Evolutionary conservation across 768 basidiomycete genomes (phyloP), one percentile per base, ranked within the genome.

Genomic region (Suillus luteus): DNA sequence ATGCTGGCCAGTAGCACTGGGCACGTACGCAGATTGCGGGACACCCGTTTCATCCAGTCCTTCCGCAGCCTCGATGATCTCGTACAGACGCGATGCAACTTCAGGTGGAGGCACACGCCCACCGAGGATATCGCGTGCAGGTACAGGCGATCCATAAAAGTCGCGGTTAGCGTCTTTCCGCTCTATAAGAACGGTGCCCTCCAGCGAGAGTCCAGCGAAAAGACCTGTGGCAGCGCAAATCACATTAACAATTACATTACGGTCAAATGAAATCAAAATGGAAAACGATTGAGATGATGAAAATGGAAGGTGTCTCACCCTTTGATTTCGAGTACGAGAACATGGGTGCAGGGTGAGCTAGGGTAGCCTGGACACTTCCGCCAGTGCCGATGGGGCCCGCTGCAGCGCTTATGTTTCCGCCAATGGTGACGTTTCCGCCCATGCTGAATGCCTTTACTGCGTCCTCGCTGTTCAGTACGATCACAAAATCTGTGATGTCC

Each of bases 61-160:
- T 76, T 96, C 95, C 9, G 94, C 94, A 40, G 93, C 91, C 78
- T 99, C 96, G 68, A 99, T 96, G 71, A 98, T 90, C 74, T 99
- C 96, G 76, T 99, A 99, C 67, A 98, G 75, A 67, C 84, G 83
- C 38, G 91, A 92, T 1, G 95, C 95, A 62, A 96, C 93, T 78
- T 99, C 96, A 0, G 97, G 96, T n/a, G 96, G 93, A 5, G 96
- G 97, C 1, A 99, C 96, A 22, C 90, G 89, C 43, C 96, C 96
- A 59, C 91, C 86, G 33, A 99, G 86, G 70, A 99, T 96, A 71
- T 96, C 95, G 64, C 84, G 83, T 0, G 95, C 93, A 7, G 95
- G 91, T 5, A 98, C 86, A 2, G 88, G 81, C 3, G 94, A 95
- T 3, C 96, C 96, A 69, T 99, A 98, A 79, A 99, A 99, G 31